Evolutionary conservation across 805 yeast genomes (phyloP), one percentile per base, ranked within the genome.

Genomic region (Ogataea kodamae): DNA sequence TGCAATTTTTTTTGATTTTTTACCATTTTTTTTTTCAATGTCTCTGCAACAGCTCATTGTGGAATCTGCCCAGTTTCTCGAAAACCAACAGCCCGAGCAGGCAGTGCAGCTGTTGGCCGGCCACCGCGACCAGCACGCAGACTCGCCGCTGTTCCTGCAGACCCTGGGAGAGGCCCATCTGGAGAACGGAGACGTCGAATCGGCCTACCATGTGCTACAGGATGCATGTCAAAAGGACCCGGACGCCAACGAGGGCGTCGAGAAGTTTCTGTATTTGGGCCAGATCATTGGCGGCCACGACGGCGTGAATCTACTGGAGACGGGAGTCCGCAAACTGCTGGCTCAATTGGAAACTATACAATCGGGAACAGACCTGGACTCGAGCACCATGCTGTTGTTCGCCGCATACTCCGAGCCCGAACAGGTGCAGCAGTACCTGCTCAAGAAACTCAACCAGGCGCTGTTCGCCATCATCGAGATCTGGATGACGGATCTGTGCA

Each of bases 401-500:
- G 43, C 35, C 9, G 62, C 63, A 1, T 58, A 57, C 40, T 34
- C 47, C 34, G 36, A 52, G 49, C 42, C 44, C 22, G 33, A 46
- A 12, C 24, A 43, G 6, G 48, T 64, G n/a, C 47, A 54, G 27
- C 51, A 55, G 34, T 68, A 68, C 39, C 60, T 73, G 25, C 56
- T 71, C 12, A 73, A 72, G 43, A 84, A 82, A 54, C 54, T 86
- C 29, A 76, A 81, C 43, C 83, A 79, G 52, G 96, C 90, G 0
- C 64, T 86, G 17, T 78, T 90, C 46, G 80, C 96, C 5, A 72
- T 81, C 64, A 83, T 92, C 51, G 98, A 90, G 60, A 82, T 86
- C 37, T 89, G 96, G 96, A 86, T 88, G 97, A 90, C 97, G 1
- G 97, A 90, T 64, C 65, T 89, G 44, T 89, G 97, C 65, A 87